Evolutionary conservation across 78 protist species (phyloP).

Genomic region (Dictyostelium capitatum): DNA sequence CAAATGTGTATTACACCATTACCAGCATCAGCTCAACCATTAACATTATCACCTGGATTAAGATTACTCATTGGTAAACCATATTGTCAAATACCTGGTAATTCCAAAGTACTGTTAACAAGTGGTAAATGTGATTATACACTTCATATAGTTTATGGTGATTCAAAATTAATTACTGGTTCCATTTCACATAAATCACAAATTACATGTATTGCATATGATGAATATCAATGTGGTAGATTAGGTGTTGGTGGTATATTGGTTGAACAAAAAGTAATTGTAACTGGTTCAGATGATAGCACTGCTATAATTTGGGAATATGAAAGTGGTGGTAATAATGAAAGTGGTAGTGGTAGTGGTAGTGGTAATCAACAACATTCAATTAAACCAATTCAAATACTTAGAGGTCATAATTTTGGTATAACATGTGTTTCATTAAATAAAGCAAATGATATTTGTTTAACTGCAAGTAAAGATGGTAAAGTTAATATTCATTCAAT

Average conservation of each 20-base stretch:
- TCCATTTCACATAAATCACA: conserved; percentile 36
- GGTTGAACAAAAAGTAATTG: not conserved
- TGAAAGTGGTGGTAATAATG: not conserved
- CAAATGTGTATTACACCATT: conserved; percentile 1
- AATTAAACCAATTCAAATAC: conserved; percentile 43
- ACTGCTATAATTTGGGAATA: conserved; percentile 64
- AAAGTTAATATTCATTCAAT: conserved; percentile 55
- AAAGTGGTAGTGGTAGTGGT: conserved; percentile 8
- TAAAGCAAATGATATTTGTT: conserved; percentile 44
- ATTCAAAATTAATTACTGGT: conserved; percentile 22
- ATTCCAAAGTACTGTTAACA: conserved; percentile 15
- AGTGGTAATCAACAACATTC: conserved; percentile 12
- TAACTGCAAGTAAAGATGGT: conserved; percentile 72
- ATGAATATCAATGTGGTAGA: conserved; percentile 49
- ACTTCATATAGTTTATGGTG: conserved; percentile 13
- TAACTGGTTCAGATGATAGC: conserved; percentile 64
- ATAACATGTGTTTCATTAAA: conserved; percentile 46
- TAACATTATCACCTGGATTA: conserved; percentile 11
- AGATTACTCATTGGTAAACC: conserved; percentile 51
- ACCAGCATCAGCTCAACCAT: conserved; percentile 2
- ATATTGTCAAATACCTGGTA: conserved; percentile 38
- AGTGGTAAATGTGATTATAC: conserved; percentile 70
- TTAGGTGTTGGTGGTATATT: conserved; percentile 58
- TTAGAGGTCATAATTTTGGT: conserved; percentile 70
- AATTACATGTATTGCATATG: conserved; percentile 50